Evolutionary conservation across 805 yeast species (phyloP), one percentile per base, ranked within the genome.

Genomic region (Hanseniaspora clermontiae): DNA sequence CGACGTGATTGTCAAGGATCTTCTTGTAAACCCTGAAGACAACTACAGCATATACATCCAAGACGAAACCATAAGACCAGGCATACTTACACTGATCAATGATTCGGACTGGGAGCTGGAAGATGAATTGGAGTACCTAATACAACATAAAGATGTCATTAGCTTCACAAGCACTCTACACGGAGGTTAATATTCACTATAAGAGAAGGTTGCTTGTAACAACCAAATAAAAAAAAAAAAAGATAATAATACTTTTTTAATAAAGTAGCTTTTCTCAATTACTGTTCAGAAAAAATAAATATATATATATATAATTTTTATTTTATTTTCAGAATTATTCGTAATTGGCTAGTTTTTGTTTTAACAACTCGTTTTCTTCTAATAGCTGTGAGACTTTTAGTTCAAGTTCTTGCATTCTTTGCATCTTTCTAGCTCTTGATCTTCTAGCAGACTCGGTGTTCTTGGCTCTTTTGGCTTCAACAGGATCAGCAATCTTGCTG

Each of bases 61-160:
- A 63, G 90, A 87, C 61, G 95, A 74, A 11, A 78, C 83, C 1
- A 81, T 88, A 14, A 80, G 97, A 51, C 96, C 97, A 0, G 98
- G 98, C 2, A 87, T 91, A 49, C 72, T 91, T 59, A 96, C 93
- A 10, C 75, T 91, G 57, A 84, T 91, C 60, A 91, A 91, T 65
- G 97, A 91, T 66, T 82, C 95, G 0, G 98, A 91, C 70, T 91
- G 97, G 97, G 98, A 91, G 65, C 70, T 91, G 14, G 95, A 89
- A 67, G 97, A 88, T 11, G 89, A 83, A 68, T 89, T 87, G 62
- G 84, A 79, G 10, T 89, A 89, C 64, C 80, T 74, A n/a, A 67
- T 93, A 15, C 84, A 87, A 67, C 70, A 77, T 49, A 83, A 85
- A 12, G 98, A 91, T 68, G 74, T 79, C 24, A 77, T 91, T 42